These are phyloP conservation scores for Spathaspora sp. DNA, from an alignment of 805 yeast species.

Conservation along the genomic window DNA sequence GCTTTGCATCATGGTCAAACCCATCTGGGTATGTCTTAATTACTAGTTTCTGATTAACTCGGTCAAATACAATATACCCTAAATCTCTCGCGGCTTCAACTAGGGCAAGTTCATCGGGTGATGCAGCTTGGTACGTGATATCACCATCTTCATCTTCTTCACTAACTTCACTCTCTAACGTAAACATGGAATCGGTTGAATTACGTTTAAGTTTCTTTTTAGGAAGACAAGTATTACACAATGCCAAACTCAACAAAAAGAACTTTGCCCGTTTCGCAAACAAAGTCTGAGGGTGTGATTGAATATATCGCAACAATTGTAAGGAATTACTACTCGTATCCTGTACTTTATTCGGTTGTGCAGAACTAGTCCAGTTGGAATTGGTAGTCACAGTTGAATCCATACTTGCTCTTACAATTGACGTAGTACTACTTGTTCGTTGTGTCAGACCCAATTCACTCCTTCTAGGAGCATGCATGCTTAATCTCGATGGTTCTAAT, in stretches of 20 bases:
- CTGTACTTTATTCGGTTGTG: constrained; percentile 42
- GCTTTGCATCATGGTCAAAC: constrained; percentile 56
- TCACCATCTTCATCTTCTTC: constrained; percentile 32
- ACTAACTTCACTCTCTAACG: constrained; percentile 6
- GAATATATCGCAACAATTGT: constrained; percentile 66
- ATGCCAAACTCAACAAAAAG: constrained; percentile 75
- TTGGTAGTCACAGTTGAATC: constrained; percentile 21
- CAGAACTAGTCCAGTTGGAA: constrained; percentile 45
- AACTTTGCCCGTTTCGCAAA: constrained; percentile 74
- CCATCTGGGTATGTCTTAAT: constrained; percentile 84
- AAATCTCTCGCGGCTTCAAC: constrained; percentile 93
- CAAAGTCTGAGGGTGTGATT: constrained; percentile 61
- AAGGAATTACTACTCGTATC: constrained; percentile 45
- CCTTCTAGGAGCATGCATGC: constrained; percentile 2
- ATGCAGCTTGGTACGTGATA: constrained; percentile 85
- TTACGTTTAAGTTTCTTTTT: constrained; percentile 29
- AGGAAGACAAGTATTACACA: constrained; percentile 90
- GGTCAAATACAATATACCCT: constrained; percentile 81
- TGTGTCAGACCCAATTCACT: constrained; percentile 8
- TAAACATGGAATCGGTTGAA: not conserved
- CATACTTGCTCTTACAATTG: constrained; percentile 30
- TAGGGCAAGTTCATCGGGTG: constrained; percentile 94
- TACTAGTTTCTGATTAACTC: constrained; percentile 55
- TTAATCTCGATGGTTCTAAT: constrained; percentile 3
- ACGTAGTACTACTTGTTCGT: constrained; percentile 28